A percentile compares a stretch with the other conserved stretches of the same genome.
Evolutionary conservation across 1,139 yeast species (phyloP).

Genomic region (Geotrichum klebahnii): DNA sequence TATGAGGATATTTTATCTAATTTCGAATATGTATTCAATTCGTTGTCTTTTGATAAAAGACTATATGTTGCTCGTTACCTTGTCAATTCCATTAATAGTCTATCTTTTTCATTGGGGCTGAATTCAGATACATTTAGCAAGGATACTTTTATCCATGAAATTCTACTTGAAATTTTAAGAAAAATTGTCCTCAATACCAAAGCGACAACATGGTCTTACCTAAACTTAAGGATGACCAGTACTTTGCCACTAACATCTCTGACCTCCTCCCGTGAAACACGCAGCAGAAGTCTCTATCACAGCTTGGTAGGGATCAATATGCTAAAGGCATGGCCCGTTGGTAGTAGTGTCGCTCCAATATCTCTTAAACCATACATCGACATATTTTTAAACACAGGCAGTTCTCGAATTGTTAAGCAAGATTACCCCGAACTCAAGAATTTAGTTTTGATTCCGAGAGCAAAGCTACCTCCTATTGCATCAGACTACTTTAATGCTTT

Average conservation of each 20-base stretch:
- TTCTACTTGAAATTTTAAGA: background rate
- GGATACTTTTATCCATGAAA: background rate
- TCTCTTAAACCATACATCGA: background rate
- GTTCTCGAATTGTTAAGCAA: background rate
- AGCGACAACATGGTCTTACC: slow-evolving; percentile 7
- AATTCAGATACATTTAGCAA: too few species aligned
- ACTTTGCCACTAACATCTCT: background rate
- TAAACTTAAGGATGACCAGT: slow-evolving; percentile 10
- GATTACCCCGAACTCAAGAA: background rate
- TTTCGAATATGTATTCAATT: background rate
- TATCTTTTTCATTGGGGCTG: too few species aligned
- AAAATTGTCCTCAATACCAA: background rate
- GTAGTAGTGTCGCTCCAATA: slow-evolving; percentile 7
- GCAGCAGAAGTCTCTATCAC: background rate
- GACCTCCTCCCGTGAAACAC: background rate
- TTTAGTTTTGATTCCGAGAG: background rate
- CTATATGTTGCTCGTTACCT: slow-evolving; percentile 5
- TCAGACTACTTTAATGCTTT: slow-evolving; percentile 2
- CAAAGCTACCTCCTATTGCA: slow-evolving; percentile 10
- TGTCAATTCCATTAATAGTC: slow-evolving; percentile 9
- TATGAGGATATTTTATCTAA: background rate
- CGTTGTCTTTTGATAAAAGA: background rate
- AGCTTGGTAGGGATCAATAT: slow-evolving; percentile 4
- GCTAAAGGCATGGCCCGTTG: slow-evolving; percentile 13
- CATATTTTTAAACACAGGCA: background rate